Evolutionary conservation across 2,329 filamentous ascomycete genomes (phyloP), one percentile per base, ranked within the genome.

Genomic region (Fusarium napiforme): DNA sequence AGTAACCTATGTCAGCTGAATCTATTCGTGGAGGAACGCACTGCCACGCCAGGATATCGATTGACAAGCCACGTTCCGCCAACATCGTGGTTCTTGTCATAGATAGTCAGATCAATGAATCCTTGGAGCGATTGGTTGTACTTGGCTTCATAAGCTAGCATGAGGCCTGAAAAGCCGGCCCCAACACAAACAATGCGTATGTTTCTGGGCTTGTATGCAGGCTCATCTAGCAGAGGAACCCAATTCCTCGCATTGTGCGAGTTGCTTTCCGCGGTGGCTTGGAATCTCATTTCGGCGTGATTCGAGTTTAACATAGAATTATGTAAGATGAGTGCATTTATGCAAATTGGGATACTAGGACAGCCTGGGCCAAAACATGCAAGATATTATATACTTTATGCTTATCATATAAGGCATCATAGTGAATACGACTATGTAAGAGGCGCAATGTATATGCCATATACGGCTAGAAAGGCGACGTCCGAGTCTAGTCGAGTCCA

Each of bases 41-140:
- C 53, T 19, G 58, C 58, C 0, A 60, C 58, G 7, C 58, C 58
- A 14, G 58, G 58, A 15, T 60, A 60, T 28, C 49, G 49, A 36
- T 60, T 60, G 4, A 55, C 37, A 7, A 60, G 7, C 58, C 58
- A 60, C 16, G 58, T 60, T 11, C 58, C 58, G 9, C 60, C 60
- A 5, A 59, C 14, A 1, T 58, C 40, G 1, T 32, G 32, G 15
- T 62, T 59, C 14, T 62, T 59, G 14, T 62, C 60, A 23, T 62
- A 62, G 8, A 62, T 60, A 9, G 49, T 42, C 14, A 60, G 3
- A 14, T 60, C 58, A 5, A 60, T 60, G 5, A 55, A 60, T 1
- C 26, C 36, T 16, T 42, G 36, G 3, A 60, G 28, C 1, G 28
- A 23, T 40, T 34, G 11, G 4, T 55, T 53, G 19, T 60, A n/a